Conservation (phyloP, 2,329 filamentous ascomycete species). For the Waltergamsia citrina region DNA sequence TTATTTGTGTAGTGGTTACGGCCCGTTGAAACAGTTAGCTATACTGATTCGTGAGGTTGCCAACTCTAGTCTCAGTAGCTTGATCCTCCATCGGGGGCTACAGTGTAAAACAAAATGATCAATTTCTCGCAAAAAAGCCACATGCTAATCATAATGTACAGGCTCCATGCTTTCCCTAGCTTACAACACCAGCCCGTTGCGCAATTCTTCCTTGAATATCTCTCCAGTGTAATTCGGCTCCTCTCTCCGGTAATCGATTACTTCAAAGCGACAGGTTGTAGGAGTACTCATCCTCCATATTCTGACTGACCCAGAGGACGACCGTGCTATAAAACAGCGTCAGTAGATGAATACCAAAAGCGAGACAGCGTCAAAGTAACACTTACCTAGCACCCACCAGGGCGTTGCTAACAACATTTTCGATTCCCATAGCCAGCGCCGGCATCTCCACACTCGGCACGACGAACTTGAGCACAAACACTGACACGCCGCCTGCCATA, state of each 20-base stretch:
- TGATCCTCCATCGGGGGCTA: no score
- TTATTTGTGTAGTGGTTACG: no score
- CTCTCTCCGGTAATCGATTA: not conserved
- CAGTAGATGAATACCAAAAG: slow-evolving; percentile 3
- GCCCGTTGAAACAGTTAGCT: no score
- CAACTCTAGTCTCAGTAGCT: no score
- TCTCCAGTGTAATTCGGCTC: not conserved
- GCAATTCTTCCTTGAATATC: not conserved
- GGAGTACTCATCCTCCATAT: slow-evolving; percentile 64
- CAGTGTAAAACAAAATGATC: not conserved
- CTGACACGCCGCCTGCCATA: slow-evolving; percentile 60
- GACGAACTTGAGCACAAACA: slow-evolving; percentile 56
- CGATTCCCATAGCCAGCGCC: slow-evolving; percentile 53
- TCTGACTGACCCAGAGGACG: slow-evolving; percentile 60
- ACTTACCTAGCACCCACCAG: slow-evolving; percentile 51
- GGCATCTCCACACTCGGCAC: slow-evolving; percentile 49
- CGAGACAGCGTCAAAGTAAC: not conserved
- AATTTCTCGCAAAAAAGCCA: not conserved
- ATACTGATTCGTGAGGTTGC: no score
- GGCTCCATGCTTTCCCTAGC: not conserved
- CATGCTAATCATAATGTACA: not conserved
- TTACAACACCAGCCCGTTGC: not conserved
- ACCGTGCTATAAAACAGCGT: slow-evolving; percentile 35
- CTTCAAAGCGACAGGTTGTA: slow-evolving; percentile 54
- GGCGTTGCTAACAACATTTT: slow-evolving; percentile 57